Base-by-base conservation (phyloP, 768 basidiomycete species). In the Xerocomellus intermedius region DNA sequence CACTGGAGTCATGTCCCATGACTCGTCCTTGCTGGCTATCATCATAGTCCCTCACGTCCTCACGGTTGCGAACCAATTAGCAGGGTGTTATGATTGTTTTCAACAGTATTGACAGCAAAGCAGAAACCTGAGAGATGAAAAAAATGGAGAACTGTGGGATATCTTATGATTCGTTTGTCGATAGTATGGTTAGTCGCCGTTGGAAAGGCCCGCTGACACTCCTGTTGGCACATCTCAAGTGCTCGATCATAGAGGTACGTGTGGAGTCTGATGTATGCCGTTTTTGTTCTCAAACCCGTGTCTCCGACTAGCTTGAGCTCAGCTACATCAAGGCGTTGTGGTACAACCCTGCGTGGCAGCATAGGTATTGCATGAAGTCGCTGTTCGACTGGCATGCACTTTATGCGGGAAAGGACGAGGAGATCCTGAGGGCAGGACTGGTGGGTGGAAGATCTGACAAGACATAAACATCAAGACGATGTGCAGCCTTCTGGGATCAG, bases 291-390 rank as follows among this genome's bases (percentile, higher is more conserved):
- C 42, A 49, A 30, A 22, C 13, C n/a, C 3, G 14, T 22, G 5
- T 41, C 48, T 32, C 22, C 38, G 38, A 46, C 42, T 63, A 91
- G 89, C 73, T 85, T 38, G 71, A 87, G 21, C 75, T 80, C 1
- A 78, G 79, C 10, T 80, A 86, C 53, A 72, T 86, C 50, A 79
- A 79, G 65, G 82, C 81, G 1, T 73, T 79, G 37, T 91, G 86
- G 82, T 78, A 74, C 48, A 92, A 91, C 61, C 85, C 84, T 8
- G 76, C 87, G 2, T 77, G 90, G 43, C 78, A 84, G 48, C 77
- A 89, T 41, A 75, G 90, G 45, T 77, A 81, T 62, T 76, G 88
- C 28, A 79, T 84, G 74, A 87, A 86, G 58, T 76, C 80, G 0
- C 65, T 87, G 33, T 60, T 83, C 3, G 81, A 85, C 33, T 87